Evolutionary conservation across 1,139 yeast genomes (phyloP).

Genomic region (Arxiozyma bovina): DNA sequence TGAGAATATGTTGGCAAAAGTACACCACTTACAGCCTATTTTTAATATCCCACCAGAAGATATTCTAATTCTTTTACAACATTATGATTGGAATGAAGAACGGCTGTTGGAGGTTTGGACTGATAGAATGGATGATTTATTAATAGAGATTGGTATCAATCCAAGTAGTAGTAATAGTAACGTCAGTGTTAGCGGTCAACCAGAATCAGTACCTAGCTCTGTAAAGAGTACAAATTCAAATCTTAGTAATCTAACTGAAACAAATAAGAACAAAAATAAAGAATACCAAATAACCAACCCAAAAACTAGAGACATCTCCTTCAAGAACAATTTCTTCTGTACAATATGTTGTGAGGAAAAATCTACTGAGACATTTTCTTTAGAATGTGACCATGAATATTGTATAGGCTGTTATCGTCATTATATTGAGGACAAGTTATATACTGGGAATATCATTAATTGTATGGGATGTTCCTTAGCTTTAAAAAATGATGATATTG

Average conservation of each 20-base stretch:
- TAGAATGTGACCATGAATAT: conserved; percentile 62
- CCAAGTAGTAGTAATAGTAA: conserved; percentile 11
- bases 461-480: conserved; percentile 52
- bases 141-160: conserved; percentile 42
- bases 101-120: conserved; percentile 60
- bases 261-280: neutral
- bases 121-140: conserved; percentile 41
- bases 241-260: neutral
- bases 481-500: conserved; percentile 31
- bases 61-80: conserved; percentile 44
- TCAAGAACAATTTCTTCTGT: conserved; percentile 40
- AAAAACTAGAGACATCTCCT: conserved; percentile 11
- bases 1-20: conserved; percentile 23
- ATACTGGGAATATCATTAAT: conserved; percentile 48
- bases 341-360: conserved; percentile 61
- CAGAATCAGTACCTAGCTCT: neutral
- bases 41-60: conserved; percentile 25
- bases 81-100: conserved; percentile 68
- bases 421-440: conserved; percentile 46
- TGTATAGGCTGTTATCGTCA: conserved; percentile 60
- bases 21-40: conserved; percentile 24
- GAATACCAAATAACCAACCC: neutral
- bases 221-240: neutral
- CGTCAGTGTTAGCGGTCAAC: neutral
- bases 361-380: conserved; percentile 37